Base-by-base conservation (phyloP, 176 grass and related monocot species). In the Rhipidocladum racemiflorum region DNA sequence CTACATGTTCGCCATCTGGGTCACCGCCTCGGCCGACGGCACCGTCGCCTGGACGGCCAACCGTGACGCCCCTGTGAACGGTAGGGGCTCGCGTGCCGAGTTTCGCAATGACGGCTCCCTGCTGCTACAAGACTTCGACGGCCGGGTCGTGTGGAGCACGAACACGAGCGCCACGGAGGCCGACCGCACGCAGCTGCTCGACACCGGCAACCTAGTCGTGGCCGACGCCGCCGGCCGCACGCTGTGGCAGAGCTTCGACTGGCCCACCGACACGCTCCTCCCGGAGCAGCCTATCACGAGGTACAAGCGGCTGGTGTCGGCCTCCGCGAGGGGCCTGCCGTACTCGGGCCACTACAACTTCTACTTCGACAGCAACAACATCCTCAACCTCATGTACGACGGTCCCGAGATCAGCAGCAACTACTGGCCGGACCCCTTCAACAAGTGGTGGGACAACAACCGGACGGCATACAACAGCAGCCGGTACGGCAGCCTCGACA, bases 171-270 rank as follows among this genome's bases (percentile, higher is more conserved):
- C 56, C 76, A 36, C 84, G 13, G 9, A 9, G 0, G 83, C 80
- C 16, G 80, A 86, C 75, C 56, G 72, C 14, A 85, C 21, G 4
- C 63, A 49, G 68, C 83, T 95, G 18, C 80, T 88, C 43, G 88
- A 92, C 82, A 61, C 46, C 5, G 88, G 90, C 62, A 95, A 95
- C 83, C 87, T 95, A 40, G 88, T 92, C 7, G 75, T 95, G 27
- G 23, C 27, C 8, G 79, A 90, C 70, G 48, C 74, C 18, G 15
- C 46, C 12, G 76, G 74, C 0, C 20, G n/a, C 34, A 17, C 25
- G 65, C 53, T 88, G 20, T 95, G 93, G 88, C 90, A 92, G 77
- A 95, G 90, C 86, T 95, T 92, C 77, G 90, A 95, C 29, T 83
- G 80, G 76, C 93, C 93, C 2, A 95, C 90, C 0, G 90, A 95